phyloP scores from a whole-genome alignment of 2,329 filamentous ascomycete genomes.

The Fusarium torreyae region DNA sequence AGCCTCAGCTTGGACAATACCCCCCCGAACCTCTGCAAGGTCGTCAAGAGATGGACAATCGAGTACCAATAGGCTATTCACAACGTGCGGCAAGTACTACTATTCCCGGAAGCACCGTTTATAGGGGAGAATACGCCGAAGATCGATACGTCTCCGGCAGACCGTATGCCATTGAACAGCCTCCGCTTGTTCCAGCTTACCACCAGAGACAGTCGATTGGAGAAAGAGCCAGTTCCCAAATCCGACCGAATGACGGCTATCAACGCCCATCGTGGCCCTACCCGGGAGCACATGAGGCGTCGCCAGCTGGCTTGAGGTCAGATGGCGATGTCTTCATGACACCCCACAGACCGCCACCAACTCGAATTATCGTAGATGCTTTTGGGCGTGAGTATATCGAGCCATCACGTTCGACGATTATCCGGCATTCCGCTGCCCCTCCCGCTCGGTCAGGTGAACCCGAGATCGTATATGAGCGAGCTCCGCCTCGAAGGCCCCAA shows the following conservation, averaged over 20 bases:
- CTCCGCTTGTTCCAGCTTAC: constrained; percentile 56
- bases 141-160: constrained; percentile 51
- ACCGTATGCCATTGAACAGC: constrained; percentile 54
- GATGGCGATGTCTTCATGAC: constrained; percentile 67
- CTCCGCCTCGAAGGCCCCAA: constrained; percentile 66
- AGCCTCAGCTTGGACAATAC: constrained; percentile 56
- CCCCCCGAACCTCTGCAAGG: constrained; percentile 55
- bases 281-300: constrained; percentile 59
- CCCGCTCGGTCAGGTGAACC: constrained; percentile 62
- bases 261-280: constrained; percentile 61
- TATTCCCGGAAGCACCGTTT: constrained; percentile 50
- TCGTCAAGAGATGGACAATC: constrained; percentile 51
- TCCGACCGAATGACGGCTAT: constrained; percentile 59
- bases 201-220: constrained; percentile 48
- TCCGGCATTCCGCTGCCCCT: constrained; percentile 68
- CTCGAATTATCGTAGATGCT: constrained; percentile 84
- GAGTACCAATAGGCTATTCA: constrained; percentile 56
- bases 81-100: constrained; percentile 47
- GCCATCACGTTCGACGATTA: constrained; percentile 61
- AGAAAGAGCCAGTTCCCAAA: constrained; percentile 55
- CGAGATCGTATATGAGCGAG: constrained; percentile 77
- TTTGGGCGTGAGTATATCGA: constrained; percentile 85
- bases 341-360: constrained; percentile 66
- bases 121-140: constrained; percentile 54
- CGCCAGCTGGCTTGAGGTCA: constrained; percentile 65